A percentile compares a stretch with the other conserved stretches of the same genome.
Evolutionary conservation across 208 protist genomes (phyloP).

Genomic region (Plasmodiophora brassicae): DNA sequence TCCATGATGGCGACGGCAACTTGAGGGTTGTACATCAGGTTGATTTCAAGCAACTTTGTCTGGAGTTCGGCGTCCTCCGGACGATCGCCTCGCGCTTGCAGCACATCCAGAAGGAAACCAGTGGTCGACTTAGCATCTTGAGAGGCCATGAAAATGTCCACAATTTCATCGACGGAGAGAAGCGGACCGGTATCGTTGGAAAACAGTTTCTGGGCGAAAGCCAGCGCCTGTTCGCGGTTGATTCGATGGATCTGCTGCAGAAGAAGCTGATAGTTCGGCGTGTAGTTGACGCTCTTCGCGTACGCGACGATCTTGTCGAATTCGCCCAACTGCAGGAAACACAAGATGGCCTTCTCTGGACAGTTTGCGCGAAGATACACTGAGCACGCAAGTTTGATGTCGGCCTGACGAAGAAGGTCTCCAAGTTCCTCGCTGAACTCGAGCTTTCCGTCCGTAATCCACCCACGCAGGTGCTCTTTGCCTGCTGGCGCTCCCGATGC

Average conservation of each 20-base stretch:
- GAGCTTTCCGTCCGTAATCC: slow-evolving; percentile 96
- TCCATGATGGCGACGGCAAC: slow-evolving; percentile 95
- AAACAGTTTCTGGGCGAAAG: slow-evolving; percentile 83
- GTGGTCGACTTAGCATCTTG: slow-evolving; percentile 89
- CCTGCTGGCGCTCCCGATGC: slow-evolving; percentile 66
- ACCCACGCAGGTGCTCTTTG: slow-evolving; percentile 83
- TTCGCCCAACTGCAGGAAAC: slow-evolving; percentile 42
- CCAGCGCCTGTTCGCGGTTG: slow-evolving; percentile 81
- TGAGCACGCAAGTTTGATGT: slow-evolving; percentile 87
- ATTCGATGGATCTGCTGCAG: slow-evolving; percentile 78
- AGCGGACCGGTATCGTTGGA: slow-evolving; percentile 38
- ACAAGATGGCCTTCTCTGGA: slow-evolving; percentile 78
- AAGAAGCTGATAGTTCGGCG: slow-evolving; percentile 87
- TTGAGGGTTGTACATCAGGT: slow-evolving; percentile 84
- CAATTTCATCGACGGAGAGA: slow-evolving; percentile 36
- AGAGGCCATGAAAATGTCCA: slow-evolving; percentile 48
- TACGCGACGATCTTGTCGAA: slow-evolving; percentile 85
- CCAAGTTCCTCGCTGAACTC: slow-evolving; percentile 94
- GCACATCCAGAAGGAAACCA: slow-evolving; percentile 91
- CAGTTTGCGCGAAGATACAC: slow-evolving; percentile 89
- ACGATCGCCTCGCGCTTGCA: slow-evolving; percentile 79
- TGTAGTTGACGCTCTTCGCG: slow-evolving; percentile 86
- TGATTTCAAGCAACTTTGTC: slow-evolving; percentile 98
- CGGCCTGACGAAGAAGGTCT: slow-evolving; percentile 80
- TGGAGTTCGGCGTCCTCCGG: slow-evolving; percentile 76